Conservation (phyloP, 106 monocot genomes). For the Acanthochlamys bracteata region DNA sequence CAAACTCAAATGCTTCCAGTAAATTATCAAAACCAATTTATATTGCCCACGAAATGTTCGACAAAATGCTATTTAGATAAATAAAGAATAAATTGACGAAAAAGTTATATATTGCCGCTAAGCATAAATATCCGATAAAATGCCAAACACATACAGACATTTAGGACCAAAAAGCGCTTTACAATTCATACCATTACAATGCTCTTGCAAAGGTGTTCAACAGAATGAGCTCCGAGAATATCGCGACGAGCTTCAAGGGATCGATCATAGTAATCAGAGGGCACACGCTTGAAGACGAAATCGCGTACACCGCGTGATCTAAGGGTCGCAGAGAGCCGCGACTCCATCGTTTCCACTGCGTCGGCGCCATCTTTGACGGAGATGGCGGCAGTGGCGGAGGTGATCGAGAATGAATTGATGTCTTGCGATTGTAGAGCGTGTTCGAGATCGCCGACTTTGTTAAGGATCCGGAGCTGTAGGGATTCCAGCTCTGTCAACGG, state of each 20-base stretch:
- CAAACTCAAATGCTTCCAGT: no score
- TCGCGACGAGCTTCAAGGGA: conserved; percentile 35
- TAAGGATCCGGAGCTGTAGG: conserved; percentile 32
- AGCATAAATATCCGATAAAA: no score
- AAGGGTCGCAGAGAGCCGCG: conserved; percentile 48
- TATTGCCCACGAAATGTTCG: no score
- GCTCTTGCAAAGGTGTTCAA: conserved; percentile 69
- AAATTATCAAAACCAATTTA: no score
- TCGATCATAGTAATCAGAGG: conserved; percentile 52
- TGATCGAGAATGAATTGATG: no score
- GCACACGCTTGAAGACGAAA: conserved; percentile 47
- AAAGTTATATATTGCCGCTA: no score
- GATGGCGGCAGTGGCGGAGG: conserved; percentile 8
- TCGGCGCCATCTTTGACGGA: background rate
- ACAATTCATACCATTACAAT: conserved; percentile 46
- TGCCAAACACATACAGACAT: no score
- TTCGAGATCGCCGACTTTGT: conserved; percentile 38
- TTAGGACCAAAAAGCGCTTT: no score
- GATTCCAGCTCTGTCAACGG: conserved; percentile 29
- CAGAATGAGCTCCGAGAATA: conserved; percentile 39
- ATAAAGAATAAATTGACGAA: no score
- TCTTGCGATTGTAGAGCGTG: conserved; percentile 11
- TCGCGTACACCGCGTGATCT: conserved; percentile 24
- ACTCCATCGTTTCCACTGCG: conserved; percentile 24
- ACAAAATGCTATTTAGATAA: no score